Base-by-base conservation (phyloP, 73 alveolate genomes). In the Blepharisma japonicum region DNA sequence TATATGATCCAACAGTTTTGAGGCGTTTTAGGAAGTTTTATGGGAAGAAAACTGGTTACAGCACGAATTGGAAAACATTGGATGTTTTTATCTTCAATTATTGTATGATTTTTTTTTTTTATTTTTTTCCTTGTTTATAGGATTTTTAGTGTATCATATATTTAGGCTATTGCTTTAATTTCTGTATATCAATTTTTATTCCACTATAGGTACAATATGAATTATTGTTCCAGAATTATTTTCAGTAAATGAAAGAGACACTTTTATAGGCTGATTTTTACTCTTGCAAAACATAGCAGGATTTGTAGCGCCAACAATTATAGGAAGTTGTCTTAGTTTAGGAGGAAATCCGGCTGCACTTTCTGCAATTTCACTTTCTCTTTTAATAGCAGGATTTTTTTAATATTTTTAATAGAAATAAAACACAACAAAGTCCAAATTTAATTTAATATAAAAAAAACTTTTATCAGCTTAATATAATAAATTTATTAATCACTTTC, bases 1-100 rank as follows among this genome's bases (percentile, higher is more conserved):
- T 9, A 61, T 61, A 25, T 61, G 47, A 61, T 61, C 2, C 74
- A 61, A 61, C 74, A 61, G 46, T 8, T 14, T 39, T 14, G n/a
- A 20, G 74, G 74, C 1, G 23, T 61, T 20, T 39, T 39, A 14
- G 74, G 74, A 25, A 39, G 18, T 3, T 20, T 14, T 8, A n/a
- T 61, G 14, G 74, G 74, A 1, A 25, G 47, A 9, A 8, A 61
- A 9, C 47, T 61, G 48, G 74, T 61, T 9, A 25, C 14, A 39
- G 5, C 74, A 9, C 14, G 46, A 25, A 1, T n/a, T 14, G 74
- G 74, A 8, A 61, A 39, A 39, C 0, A 61, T 1, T 61, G 47
- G 50, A 61, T 39, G 14, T 61, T 5, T 14, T 8, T 25, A 18
- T 14, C 18, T 1, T 61, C 23, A 14, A 18, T 61, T 14, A 9